phyloP scores from a whole-genome alignment of 768 basidiomycete genomes.

The Amanita fuliginea region DNA sequence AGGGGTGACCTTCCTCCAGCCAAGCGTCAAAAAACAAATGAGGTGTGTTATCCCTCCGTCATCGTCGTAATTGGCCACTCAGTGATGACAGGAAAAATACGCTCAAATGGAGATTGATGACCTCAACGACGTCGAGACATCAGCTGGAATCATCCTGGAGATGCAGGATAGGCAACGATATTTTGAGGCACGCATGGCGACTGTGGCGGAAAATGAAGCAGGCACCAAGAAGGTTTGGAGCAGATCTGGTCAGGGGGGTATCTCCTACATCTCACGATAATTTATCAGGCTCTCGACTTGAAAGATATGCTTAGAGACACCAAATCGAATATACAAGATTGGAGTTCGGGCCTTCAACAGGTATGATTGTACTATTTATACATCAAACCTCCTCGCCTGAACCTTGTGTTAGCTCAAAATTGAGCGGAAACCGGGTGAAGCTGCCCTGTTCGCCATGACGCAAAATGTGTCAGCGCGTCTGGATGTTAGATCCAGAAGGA shows the following conservation, averaged over 20 bases:
- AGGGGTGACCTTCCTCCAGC: slow-evolving; percentile 46
- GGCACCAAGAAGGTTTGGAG: slow-evolving; percentile 18
- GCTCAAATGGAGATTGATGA: slow-evolving; percentile 76
- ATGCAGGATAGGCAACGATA: slow-evolving; percentile 82
- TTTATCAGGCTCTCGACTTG: slow-evolving; percentile 34
- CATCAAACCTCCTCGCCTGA: neutral
- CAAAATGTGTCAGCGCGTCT: slow-evolving; percentile 65
- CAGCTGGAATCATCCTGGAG: slow-evolving; percentile 66
- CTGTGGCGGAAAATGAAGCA: slow-evolving; percentile 17
- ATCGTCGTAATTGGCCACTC: slow-evolving; percentile 2
- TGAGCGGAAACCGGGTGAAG: slow-evolving; percentile 57
- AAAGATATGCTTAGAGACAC: slow-evolving; percentile 35
- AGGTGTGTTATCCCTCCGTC: slow-evolving; percentile 21
- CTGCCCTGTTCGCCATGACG: slow-evolving; percentile 66
- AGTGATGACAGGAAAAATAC: slow-evolving; percentile 22
- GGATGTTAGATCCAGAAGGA: slow-evolving; percentile 53
- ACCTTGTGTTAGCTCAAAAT: slow-evolving; percentile 43
- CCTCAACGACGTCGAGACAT: slow-evolving; percentile 56
- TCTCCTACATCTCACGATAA: neutral
- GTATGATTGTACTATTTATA: slow-evolving; percentile 22
- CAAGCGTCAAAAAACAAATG: slow-evolving; percentile 48
- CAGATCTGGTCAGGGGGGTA: neutral
- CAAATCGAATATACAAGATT: slow-evolving; percentile 36
- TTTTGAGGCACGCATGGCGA: slow-evolving; percentile 56
- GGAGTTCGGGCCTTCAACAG: slow-evolving; percentile 47